Base-by-base conservation (phyloP, 441 rosid species). In the Croton laevigatus region DNA sequence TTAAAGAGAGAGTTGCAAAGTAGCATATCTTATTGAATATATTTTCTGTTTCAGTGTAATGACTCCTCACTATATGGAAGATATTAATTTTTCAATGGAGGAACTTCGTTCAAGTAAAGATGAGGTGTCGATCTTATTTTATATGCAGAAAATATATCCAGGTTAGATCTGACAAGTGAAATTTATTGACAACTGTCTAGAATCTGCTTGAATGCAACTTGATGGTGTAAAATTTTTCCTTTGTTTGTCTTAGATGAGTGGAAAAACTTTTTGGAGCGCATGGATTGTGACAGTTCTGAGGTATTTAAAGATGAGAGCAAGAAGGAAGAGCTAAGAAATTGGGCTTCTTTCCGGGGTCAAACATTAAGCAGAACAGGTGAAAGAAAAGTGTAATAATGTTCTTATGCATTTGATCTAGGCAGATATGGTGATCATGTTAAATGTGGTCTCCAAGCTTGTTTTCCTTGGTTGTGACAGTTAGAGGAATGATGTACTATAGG, bases 401-500 rank as follows among this genome's bases (percentile, higher is more conserved):
- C 65, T n/a, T 74, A 34, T 36, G 49, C 57, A 22, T 59, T 23
- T 60, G 6, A 70, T 62, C 4, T 71, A 53, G 66, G 61, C 7
- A n/a, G 55, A 69, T 68, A 53, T 58, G 61, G 32, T 45, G 52
- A 38, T 52, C 62, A 5, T 48, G 64, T 52, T 27, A n/a, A 52
- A 51, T 52, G 58, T 68, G 36, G 74, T 64, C 49, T 71, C 49
- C 48, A 51, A 36, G 17, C 44, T 57, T 58, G 10, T 32, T 70
- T 66, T 64, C 69, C 53, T 72, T 78, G 51, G 51, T 74, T 79
- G 37, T 82, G 63, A 72, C 81, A 92, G 99, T 95, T 70, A 89
- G 98, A 81, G 99, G 99, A 71, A 95, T 95, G 89, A 95, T 95
- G 98, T 95, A 95, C 81, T 91, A 88, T 66, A 86, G 94, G 80